Evolutionary conservation across 148 eudicot species (phyloP).

Genomic region (Cornus suecica): DNA sequence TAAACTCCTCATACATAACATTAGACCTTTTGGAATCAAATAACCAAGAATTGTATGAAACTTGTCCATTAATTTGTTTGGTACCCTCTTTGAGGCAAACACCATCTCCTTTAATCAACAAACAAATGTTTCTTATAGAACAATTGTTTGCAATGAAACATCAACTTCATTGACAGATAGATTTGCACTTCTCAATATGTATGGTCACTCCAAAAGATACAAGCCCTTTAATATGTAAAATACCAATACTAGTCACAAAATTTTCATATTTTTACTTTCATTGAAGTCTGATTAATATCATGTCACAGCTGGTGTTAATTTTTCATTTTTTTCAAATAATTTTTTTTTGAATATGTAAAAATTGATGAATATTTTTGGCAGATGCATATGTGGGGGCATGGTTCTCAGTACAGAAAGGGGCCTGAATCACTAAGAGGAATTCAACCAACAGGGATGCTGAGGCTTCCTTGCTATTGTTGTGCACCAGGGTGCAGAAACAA

Average conservation of each 20-base stretch:
- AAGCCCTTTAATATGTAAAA: no score
- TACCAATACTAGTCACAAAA: no score
- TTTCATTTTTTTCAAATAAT: not conserved
- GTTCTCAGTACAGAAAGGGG: conserved; percentile 61
- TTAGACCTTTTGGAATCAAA: not conserved
- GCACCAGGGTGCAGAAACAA: conserved; percentile 64
- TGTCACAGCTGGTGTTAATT: not conserved
- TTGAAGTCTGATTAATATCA: not conserved
- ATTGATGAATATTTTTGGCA: conserved; percentile 6
- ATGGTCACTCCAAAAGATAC: not conserved
- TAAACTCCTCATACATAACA: not conserved
- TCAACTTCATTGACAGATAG: not conserved
- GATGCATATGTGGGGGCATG: conserved; percentile 85
- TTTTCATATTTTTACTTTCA: no score
- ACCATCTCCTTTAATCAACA: not conserved
- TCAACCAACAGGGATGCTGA: conserved; percentile 68
- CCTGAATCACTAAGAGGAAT: conserved; percentile 62
- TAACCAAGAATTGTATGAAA: no score
- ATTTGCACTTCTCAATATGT: not conserved
- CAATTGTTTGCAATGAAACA: not conserved
- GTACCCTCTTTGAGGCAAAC: not conserved
- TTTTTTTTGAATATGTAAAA: not conserved
- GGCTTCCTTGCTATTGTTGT: conserved; percentile 70
- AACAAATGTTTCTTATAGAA: not conserved
- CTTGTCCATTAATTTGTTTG: no score